phyloP scores from a whole-genome alignment of 345 rosid species.

The Pugionium dolabratum region DNA sequence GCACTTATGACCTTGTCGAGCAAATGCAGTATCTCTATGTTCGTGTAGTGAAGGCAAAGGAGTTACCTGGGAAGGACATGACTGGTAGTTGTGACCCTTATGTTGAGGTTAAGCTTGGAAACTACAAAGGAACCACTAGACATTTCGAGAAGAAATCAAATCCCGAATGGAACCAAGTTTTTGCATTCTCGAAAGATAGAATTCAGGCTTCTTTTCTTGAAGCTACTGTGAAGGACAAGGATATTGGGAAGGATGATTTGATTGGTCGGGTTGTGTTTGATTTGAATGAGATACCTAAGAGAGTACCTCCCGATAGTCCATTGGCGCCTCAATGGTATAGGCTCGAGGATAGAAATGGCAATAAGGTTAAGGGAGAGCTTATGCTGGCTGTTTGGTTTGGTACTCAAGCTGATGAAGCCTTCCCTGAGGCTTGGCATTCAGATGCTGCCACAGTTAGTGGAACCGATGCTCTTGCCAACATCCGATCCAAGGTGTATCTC shows the following conservation, averaged over 20 bases:
- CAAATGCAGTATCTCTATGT: conserved; percentile 94
- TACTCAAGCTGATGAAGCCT: conserved; percentile 97
- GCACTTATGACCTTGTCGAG: conserved; percentile 93
- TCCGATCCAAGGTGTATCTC: conserved; percentile 86
- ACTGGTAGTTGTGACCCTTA: conserved; percentile 92
- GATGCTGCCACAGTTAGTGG: conserved; percentile 91
- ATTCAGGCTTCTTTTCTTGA: conserved; percentile 80
- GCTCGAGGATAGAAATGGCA: conserved; percentile 68
- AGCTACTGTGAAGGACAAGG: conserved; percentile 81
- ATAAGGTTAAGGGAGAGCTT: conserved; percentile 73
- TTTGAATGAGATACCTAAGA: conserved; percentile 76
- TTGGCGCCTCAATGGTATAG: conserved; percentile 95
- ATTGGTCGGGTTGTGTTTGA: conserved; percentile 74
- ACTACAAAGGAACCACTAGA: conserved; percentile 79
- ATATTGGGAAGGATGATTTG: conserved; percentile 78
- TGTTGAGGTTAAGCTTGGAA: conserved; percentile 87
- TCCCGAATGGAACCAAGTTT: conserved; percentile 93
- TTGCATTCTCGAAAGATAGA: conserved; percentile 80
- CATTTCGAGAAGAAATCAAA: conserved; percentile 81
- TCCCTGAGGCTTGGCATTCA: conserved; percentile 96
- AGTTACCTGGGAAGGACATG: conserved; percentile 75
- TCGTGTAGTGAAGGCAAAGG: conserved; percentile 91
- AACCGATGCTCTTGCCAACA: conserved; percentile 69
- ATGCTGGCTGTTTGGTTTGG: conserved; percentile 99
- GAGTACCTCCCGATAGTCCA: conserved; percentile 95